phyloP scores from a whole-genome alignment of 441 rosid species.

The Adansonia grandidieri region DNA sequence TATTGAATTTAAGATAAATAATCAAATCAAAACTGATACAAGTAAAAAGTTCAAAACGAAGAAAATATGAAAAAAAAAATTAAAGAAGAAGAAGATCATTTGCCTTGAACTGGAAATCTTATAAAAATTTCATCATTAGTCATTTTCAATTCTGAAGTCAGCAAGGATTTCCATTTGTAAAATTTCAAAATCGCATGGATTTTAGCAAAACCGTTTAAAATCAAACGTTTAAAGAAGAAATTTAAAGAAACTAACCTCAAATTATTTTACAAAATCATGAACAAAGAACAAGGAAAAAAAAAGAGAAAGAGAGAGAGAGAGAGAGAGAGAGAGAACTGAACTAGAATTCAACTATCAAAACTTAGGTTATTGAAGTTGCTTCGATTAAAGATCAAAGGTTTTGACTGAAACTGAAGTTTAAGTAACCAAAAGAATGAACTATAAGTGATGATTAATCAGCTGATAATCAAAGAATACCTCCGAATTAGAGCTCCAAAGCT shows the following conservation, averaged over 20 bases:
- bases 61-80: neutral
- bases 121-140: neutral
- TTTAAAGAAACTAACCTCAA: conserved; percentile 11
- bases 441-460: conserved; percentile 17
- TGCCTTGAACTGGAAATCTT: conserved; percentile 3
- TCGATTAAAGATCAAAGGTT: conserved; percentile 5
- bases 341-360: conserved; percentile 3
- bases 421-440: neutral
- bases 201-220: neutral
- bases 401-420: neutral
- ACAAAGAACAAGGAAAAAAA: neutral
- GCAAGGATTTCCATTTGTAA: neutral
- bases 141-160: neutral
- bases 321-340: neutral
- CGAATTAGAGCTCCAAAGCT: conserved; percentile 34
- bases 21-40: neutral
- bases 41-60: conserved; percentile 16
- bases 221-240: neutral
- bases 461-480: conserved; percentile 36
- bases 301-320: neutral
- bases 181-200: neutral
- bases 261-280: neutral
- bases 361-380: neutral
- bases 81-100: neutral
- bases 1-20: neutral